These are phyloP conservation scores for Rutstroemia sp. DNA, from an alignment of 2,329 filamentous ascomycete species.

Conservation along the genomic window DNA sequence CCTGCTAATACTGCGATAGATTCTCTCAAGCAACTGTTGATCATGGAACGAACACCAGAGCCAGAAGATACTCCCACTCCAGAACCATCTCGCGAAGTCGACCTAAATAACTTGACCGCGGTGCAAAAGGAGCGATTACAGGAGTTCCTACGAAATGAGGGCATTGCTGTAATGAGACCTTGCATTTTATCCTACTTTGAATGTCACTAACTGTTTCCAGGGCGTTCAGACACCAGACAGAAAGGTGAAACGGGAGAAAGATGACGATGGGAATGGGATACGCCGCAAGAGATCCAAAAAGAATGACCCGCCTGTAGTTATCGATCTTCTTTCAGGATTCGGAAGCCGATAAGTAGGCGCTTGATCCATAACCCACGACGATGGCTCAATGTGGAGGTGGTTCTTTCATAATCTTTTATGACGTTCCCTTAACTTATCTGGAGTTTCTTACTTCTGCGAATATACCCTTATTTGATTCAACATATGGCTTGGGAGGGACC, in stretches of 20 bases:
- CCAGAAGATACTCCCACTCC: not conserved
- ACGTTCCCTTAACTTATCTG: too few species aligned
- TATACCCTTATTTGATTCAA: too few species aligned
- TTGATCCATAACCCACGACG: not conserved
- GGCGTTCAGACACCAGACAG: not conserved
- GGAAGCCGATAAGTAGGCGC: not conserved
- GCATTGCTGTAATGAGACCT: not conserved
- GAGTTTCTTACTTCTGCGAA: too few species aligned
- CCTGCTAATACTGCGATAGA: not conserved
- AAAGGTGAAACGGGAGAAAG: conserved; percentile 2
- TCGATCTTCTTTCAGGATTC: conserved; percentile 2
- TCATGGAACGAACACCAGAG: conserved; percentile 5
- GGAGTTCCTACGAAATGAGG: conserved; percentile 1
- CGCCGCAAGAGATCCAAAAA: not conserved
- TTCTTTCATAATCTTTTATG: too few species aligned
- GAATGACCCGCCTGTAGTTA: not conserved
- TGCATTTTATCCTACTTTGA: not conserved
- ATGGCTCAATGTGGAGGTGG: too few species aligned
- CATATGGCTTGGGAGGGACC: too few species aligned
- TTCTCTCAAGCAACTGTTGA: conserved; percentile 1
- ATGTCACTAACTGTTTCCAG: not conserved
- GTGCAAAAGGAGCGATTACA: not conserved
- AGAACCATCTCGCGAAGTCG: not conserved
- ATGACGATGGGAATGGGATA: not conserved
- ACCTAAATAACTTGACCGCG: not conserved